A percentile compares a stretch with the other conserved stretches of the same genome.
These are phyloP conservation scores for Trichoderma oligosporum DNA, from an alignment of 2,329 filamentous ascomycete genomes.

Conservation along the genomic window DNA sequence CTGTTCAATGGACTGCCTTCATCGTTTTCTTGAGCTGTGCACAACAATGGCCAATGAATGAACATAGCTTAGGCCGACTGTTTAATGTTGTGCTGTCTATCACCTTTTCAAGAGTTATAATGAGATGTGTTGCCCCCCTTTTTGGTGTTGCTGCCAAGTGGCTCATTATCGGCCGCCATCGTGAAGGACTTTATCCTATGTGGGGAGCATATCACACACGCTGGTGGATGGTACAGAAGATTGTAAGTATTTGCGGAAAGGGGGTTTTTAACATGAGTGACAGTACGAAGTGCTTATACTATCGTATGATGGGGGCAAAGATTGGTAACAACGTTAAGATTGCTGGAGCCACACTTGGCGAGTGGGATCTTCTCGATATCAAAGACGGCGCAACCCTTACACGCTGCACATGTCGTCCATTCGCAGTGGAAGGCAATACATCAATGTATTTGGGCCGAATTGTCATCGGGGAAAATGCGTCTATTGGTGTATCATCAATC, in stretches of 20 bases:
- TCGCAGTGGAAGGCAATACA: constrained; percentile 54
- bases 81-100: constrained; percentile 47
- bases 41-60: constrained; percentile 38
- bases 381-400: constrained; percentile 47
- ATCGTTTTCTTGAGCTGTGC: constrained; percentile 44
- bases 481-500: constrained; percentile 46
- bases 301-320: constrained; percentile 49
- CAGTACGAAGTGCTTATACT: constrained; percentile 42
- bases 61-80: constrained; percentile 42
- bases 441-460: constrained; percentile 55
- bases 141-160: constrained; percentile 52
- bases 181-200: constrained; percentile 55
- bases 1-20: constrained; percentile 51
- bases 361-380: constrained; percentile 56
- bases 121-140: constrained; percentile 41
- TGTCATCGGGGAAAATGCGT: constrained; percentile 44
- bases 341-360: constrained; percentile 44
- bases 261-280: constrained; percentile 44
- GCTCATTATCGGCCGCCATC: constrained; percentile 51
- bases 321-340: constrained; percentile 52
- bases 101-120: constrained; percentile 38
- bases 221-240: constrained; percentile 58
- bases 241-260: constrained; percentile 45
- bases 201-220: constrained; percentile 56
- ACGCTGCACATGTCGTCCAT: constrained; percentile 47